Evolutionary conservation across 164 flowering plant genomes (phyloP).

Genomic region (Nelumbo lutea): DNA sequence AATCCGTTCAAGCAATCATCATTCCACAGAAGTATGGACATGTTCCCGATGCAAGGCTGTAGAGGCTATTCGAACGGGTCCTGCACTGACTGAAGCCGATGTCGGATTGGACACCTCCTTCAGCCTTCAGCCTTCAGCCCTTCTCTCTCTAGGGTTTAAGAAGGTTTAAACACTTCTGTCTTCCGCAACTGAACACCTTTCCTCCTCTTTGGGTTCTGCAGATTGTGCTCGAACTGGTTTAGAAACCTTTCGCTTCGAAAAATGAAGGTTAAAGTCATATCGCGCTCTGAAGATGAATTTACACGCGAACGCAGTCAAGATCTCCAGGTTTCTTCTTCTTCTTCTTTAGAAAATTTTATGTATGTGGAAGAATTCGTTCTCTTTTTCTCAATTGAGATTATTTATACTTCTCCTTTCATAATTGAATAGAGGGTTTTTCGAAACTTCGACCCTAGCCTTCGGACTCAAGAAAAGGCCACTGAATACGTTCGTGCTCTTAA

Average conservation of each 20-base stretch:
- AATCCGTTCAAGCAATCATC: too few relatives aligned
- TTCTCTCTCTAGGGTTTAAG: too few relatives aligned
- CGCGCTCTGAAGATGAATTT: conserved; percentile 79
- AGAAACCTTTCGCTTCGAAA: not conserved
- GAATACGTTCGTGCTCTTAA: conserved; percentile 88
- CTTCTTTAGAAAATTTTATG: not conserved
- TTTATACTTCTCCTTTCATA: not conserved
- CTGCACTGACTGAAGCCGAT: too few relatives aligned
- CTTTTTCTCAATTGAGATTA: not conserved
- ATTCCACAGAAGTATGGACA: too few relatives aligned
- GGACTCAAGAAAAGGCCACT: conserved; percentile 72
- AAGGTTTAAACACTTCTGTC: too few relatives aligned
- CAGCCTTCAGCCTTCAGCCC: too few relatives aligned
- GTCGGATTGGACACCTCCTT: too few relatives aligned
- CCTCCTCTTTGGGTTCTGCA: not conserved
- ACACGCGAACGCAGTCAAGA: conserved; percentile 93
- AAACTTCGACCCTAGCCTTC: conserved; percentile 77
- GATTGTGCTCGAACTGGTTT: not conserved
- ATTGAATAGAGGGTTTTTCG: conserved; percentile 61
- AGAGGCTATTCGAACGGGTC: too few relatives aligned
- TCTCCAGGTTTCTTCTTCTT: conserved; percentile 53
- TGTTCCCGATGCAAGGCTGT: too few relatives aligned
- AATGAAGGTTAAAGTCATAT: conserved; percentile 80
- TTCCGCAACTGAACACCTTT: too few relatives aligned
- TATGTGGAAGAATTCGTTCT: not conserved